Conservation (phyloP, 139 green algal genomes). For the Chlorella sorokiniana region DNA sequence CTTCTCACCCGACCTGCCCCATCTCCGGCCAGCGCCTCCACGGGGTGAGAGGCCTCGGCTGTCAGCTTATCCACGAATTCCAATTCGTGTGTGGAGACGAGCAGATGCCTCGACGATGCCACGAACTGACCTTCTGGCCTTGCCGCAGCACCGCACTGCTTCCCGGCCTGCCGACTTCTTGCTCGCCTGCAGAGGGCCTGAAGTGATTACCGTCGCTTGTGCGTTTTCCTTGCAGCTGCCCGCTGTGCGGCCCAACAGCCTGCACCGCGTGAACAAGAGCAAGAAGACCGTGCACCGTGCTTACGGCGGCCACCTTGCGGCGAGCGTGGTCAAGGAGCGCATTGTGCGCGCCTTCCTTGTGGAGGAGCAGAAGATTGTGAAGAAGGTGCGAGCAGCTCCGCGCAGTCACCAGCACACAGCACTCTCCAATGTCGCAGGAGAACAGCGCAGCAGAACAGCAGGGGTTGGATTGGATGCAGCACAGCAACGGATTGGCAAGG, state of each 20-base stretch:
- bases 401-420: too few relatives aligned
- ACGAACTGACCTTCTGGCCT: too few relatives aligned
- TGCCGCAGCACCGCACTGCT: too few relatives aligned
- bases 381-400: conserved; percentile 81
- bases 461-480: too few relatives aligned
- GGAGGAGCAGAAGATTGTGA: conserved; percentile 99
- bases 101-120: too few relatives aligned
- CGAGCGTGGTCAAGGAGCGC: conserved; percentile 83
- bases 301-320: conserved; percentile 92
- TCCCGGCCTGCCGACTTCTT: too few relatives aligned
- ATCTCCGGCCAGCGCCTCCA: conserved; percentile 80
- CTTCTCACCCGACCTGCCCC: conserved; percentile 78
- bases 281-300: conserved; percentile 94
- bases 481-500: too few relatives aligned
- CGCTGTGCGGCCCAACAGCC: conserved; percentile 61
- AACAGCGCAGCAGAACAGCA: too few relatives aligned
- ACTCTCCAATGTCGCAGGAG: too few relatives aligned
- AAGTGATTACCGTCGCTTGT: not conserved
- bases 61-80: too few relatives aligned
- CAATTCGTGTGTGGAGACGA: too few relatives aligned
- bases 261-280: conserved; percentile 82
- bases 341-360: conserved; percentile 98
- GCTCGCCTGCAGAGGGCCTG: too few relatives aligned
- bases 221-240: conserved; percentile 55
- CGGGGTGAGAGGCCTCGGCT: conserved; percentile 75